Conservation (phyloP, 2,329 filamentous ascomycete species). For the Alternaria tenuissima region DNA sequence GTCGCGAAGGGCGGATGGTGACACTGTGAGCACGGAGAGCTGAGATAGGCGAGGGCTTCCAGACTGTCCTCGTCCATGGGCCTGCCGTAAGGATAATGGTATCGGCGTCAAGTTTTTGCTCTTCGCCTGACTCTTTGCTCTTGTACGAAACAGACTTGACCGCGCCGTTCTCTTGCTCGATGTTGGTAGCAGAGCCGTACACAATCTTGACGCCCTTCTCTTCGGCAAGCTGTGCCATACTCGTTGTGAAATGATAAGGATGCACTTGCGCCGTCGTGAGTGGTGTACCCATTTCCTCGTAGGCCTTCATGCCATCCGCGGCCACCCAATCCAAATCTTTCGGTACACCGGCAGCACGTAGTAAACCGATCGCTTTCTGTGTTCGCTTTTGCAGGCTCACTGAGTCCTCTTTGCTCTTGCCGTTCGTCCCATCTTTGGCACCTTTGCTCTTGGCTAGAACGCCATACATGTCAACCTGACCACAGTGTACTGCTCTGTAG, state of each 20-base stretch:
- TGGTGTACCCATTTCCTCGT: constrained; percentile 83
- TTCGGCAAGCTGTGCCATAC: constrained; percentile 78
- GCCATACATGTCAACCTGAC: constrained; percentile 65
- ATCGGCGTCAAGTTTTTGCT: constrained; percentile 62
- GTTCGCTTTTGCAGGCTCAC: constrained; percentile 66
- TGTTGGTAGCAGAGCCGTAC: constrained; percentile 72
- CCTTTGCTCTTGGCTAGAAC: constrained; percentile 41
- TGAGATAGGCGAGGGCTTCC: constrained; percentile 64
- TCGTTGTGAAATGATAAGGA: constrained; percentile 86
- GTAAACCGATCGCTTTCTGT: constrained; percentile 58
- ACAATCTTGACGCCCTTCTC: constrained; percentile 67
- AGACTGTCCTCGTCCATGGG: constrained; percentile 66
- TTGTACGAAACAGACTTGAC: constrained; percentile 71
- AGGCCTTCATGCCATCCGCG: constrained; percentile 69
- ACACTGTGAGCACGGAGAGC: constrained; percentile 70
- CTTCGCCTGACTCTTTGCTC: constrained; percentile 57
- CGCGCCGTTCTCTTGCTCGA: constrained; percentile 65
- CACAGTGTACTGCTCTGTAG: constrained; percentile 81
- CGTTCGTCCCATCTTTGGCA: constrained; percentile 36
- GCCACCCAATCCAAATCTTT: constrained; percentile 86
- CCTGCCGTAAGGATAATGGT: constrained; percentile 68
- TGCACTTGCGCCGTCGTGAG: constrained; percentile 92
- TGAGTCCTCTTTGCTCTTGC: constrained; percentile 45
- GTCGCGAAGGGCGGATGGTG: constrained; percentile 64
- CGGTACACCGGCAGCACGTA: constrained; percentile 71